Evolutionary conservation across 1,139 yeast species (phyloP), one percentile per base, ranked within the genome.

Genomic region (Taphrina communis): DNA sequence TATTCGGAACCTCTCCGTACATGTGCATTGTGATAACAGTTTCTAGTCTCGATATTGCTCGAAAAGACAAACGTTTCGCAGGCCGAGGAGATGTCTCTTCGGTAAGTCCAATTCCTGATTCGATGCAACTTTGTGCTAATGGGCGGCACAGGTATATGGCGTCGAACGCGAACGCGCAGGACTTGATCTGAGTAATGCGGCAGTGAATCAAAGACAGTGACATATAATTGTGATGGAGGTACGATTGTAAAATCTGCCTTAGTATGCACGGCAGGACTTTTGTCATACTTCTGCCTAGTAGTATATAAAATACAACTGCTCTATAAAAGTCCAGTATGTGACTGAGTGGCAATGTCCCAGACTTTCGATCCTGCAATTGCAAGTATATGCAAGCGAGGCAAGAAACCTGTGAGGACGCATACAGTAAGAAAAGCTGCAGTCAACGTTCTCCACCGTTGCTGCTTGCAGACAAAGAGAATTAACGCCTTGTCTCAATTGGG

Each of bases 91-190:
- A 76, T 63, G 74, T 74, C 19, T 72, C 77, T 0, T 72, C 77
- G 2, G 74, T 9, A 53, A 53, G 21, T 44, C 48, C 19, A 25
- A 25, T 39, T 39, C 42, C 14, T 39, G 11, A 6, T 39, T 39
- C 2, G 2, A 39, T 2, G 42, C 3, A 7, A 12, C n/a, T 14
- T 44, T 14, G 48, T 44, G 19, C 48, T 44, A 44, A 44, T 17
- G 6, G 8, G 12, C 36, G 21, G 14, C 11, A 17, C 25, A 53
- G 58, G 58, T 75, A n/a, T 76, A 76, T 67, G 78, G 78, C 31
- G 68, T 73, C n/a, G 70, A 74, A 46, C 73, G 78, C 31, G 67
- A 71, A 60, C 67, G 70, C 39, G 76, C 78, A 17, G 77, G 77
- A 1, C 71, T 76, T 8, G 14, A 21, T 19, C 11, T 61, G 11